Evolutionary conservation across 768 basidiomycete genomes (phyloP).

Genomic region (Terana coerulea): DNA sequence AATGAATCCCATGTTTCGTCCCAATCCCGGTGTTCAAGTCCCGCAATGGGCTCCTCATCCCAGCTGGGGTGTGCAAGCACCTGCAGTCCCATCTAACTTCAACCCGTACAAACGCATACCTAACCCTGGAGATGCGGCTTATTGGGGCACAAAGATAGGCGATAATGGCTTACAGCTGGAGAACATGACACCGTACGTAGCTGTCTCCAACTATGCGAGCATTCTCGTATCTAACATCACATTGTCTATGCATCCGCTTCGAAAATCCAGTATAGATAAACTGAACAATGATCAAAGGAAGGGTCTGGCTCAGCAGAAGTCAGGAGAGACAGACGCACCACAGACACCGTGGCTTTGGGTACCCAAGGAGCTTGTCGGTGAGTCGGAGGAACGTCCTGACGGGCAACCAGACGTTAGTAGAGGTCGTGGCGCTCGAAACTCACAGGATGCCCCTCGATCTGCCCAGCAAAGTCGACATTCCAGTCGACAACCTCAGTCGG

Average conservation of each 20-base stretch:
- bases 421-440: too few relatives aligned
- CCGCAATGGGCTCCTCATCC: constrained; percentile 24
- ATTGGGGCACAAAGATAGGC: constrained; percentile 52
- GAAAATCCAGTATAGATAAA: not conserved
- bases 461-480: constrained; percentile 1
- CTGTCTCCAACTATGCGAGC: not conserved
- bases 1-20: constrained; percentile 24
- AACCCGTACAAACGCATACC: constrained; percentile 66
- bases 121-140: constrained; percentile 60
- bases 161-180: constrained; percentile 65
- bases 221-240: not conserved
- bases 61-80: constrained; percentile 22
- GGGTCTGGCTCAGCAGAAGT: constrained; percentile 14
- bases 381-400: too few relatives aligned
- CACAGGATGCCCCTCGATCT: too few relatives aligned
- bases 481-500: not conserved
- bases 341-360: constrained; percentile 78
- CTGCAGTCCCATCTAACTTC: constrained; percentile 18
- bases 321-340: constrained; percentile 30
- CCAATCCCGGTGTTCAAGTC: constrained; percentile 1
- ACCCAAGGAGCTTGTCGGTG: constrained; percentile 19
- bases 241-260: too few relatives aligned
- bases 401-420: too few relatives aligned
- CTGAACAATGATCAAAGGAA: too few relatives aligned
- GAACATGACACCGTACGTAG: constrained; percentile 60